A percentile compares a stretch with the other conserved stretches of the same genome.
These are phyloP conservation scores for Trichoderma guizhouense DNA, from an alignment of 2,329 filamentous ascomycete genomes.

Conservation along the genomic window DNA sequence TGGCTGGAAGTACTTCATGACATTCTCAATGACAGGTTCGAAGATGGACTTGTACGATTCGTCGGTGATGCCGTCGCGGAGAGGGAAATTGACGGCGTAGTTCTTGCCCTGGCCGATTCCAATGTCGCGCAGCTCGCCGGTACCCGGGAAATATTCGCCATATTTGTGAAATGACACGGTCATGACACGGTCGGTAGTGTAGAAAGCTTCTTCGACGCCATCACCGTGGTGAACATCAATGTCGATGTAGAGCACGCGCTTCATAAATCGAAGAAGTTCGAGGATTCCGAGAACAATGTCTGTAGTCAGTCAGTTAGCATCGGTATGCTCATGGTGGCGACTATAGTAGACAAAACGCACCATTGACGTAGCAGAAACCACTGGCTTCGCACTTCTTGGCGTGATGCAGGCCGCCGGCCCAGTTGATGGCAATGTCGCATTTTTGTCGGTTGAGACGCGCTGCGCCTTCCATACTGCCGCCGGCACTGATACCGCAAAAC, in stretches of 20 bases:
- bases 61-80: conserved; percentile 90
- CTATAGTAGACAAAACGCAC: conserved; percentile 40
- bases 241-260: conserved; percentile 95
- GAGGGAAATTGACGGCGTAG: conserved; percentile 86
- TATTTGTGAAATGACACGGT: conserved; percentile 96
- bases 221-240: conserved; percentile 94
- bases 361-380: conserved; percentile 98
- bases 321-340: not conserved
- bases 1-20: conserved; percentile 84
- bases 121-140: conserved; percentile 80
- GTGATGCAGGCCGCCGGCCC: conserved; percentile 95
- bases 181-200: conserved; percentile 88
- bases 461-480: conserved; percentile 90
- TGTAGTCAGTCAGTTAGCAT: conserved; percentile 37
- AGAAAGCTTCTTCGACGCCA: conserved; percentile 90
- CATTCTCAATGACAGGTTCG: conserved; percentile 79
- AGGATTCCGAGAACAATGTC: conserved; percentile 95
- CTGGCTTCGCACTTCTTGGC: conserved; percentile 95
- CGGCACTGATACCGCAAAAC: conserved; percentile 92
- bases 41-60: conserved; percentile 87
- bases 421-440: conserved; percentile 96
- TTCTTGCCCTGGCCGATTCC: conserved; percentile 86
- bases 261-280: conserved; percentile 83
- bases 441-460: conserved; percentile 85
- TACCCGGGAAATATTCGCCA: conserved; percentile 92